Evolutionary conservation across 441 rosid genomes (phyloP).

Genomic region (Flueggea neowawraea): DNA sequence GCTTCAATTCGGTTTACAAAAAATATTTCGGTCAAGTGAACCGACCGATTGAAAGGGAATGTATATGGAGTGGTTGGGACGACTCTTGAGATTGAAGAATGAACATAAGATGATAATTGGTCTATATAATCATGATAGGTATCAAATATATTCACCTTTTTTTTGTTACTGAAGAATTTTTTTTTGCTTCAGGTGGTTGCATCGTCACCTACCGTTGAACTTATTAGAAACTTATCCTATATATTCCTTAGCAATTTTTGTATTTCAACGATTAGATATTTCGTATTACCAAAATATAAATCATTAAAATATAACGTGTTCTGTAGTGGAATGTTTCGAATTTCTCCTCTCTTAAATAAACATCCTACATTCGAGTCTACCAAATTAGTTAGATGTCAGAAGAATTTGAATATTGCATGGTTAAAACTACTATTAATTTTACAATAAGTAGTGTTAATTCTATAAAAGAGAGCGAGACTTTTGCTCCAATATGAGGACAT

Average conservation of each 20-base stretch:
- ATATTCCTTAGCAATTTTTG: background rate
- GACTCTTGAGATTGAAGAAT: slow-evolving; percentile 24
- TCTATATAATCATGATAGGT: slow-evolving; percentile 13
- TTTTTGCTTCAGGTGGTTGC: slow-evolving; percentile 27
- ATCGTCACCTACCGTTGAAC: slow-evolving; percentile 20
- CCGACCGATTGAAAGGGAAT: background rate
- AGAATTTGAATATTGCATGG: too few species aligned
- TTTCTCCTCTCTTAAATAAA: too few species aligned
- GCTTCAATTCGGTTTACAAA: too few species aligned
- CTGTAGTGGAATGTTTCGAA: too few species aligned
- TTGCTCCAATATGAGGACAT: too few species aligned
- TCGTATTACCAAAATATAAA: background rate
- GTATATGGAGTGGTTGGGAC: slow-evolving; percentile 21
- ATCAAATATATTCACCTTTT: slow-evolving; percentile 10
- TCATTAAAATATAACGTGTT: too few species aligned
- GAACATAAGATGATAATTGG: slow-evolving; percentile 13
- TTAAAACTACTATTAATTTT: too few species aligned
- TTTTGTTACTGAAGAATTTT: slow-evolving; percentile 10
- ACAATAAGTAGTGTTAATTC: too few species aligned
- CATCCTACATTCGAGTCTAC: too few species aligned
- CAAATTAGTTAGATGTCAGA: too few species aligned
- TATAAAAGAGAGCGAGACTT: too few species aligned
- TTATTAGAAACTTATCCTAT: background rate
- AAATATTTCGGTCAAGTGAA: too few species aligned
- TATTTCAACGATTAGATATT: background rate